Conservation (phyloP, 78 protist species). For the Thecamonas trahens region DNA sequence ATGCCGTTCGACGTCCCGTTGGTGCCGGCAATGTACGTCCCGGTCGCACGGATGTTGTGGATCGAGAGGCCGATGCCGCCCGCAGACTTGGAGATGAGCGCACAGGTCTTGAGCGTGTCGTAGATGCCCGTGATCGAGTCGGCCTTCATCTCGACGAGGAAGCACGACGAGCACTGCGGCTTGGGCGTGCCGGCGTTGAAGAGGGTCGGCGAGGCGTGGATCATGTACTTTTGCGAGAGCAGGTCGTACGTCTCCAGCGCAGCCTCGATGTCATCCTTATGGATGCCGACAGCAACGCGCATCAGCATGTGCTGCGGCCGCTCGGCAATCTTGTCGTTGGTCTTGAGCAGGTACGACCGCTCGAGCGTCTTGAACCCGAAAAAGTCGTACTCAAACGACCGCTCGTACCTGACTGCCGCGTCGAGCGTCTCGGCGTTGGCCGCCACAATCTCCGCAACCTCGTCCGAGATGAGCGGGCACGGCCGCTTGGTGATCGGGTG, state of each 20-base stretch:
- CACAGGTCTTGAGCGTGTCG: slow-evolving; percentile 89
- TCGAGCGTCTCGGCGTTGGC: slow-evolving; percentile 63
- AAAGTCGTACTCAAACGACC: slow-evolving; percentile 88
- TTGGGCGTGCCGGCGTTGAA: slow-evolving; percentile 93
- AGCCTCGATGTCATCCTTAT: slow-evolving; percentile 56
- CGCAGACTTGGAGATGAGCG: slow-evolving; percentile 84
- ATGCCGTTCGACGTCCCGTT: slow-evolving; percentile 90
- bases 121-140: slow-evolving; percentile 92
- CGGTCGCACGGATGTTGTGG: slow-evolving; percentile 85
- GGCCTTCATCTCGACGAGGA: slow-evolving; percentile 86
- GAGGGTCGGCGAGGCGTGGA: slow-evolving; percentile 97
- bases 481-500: slow-evolving; percentile 51
- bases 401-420: slow-evolving; percentile 62
- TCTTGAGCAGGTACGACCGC: slow-evolving; percentile 68
- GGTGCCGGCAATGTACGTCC: slow-evolving; percentile 85
- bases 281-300: slow-evolving; percentile 96
- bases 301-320: slow-evolving; percentile 97
- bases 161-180: slow-evolving; percentile 95
- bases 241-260: slow-evolving; percentile 84
- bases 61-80: slow-evolving; percentile 95
- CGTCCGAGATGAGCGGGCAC: slow-evolving; percentile 83
- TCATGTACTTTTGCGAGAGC: slow-evolving; percentile 60
- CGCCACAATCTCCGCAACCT: slow-evolving; percentile 33
- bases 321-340: slow-evolving; percentile 73
- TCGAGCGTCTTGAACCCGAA: slow-evolving; percentile 94